A percentile compares a stretch with the other conserved stretches of the same genome.
Conservation (phyloP, 1,139 yeast genomes). For the Wickerhamomyces sp. region DNA sequence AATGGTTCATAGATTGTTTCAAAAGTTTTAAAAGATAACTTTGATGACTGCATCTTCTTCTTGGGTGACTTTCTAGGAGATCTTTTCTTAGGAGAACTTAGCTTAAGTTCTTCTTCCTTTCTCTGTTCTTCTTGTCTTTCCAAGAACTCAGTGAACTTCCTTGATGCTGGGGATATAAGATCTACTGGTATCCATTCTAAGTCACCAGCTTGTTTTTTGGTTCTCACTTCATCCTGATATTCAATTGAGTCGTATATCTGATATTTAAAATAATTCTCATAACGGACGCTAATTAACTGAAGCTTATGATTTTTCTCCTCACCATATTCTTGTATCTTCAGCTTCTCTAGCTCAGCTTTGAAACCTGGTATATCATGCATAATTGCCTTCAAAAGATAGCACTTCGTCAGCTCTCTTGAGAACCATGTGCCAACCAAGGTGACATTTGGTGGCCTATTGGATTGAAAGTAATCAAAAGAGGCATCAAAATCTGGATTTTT, state of each 20-base stretch:
- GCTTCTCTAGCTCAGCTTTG: neutral
- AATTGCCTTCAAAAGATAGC: slow-evolving; percentile 11
- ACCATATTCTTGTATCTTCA: slow-evolving; percentile 4
- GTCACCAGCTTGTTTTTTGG: slow-evolving; percentile 1
- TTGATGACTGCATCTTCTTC: neutral
- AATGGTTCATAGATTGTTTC: neutral
- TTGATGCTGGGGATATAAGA: slow-evolving; percentile 1
- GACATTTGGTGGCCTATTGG: slow-evolving; percentile 5
- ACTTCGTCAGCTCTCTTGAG: slow-evolving; percentile 8
- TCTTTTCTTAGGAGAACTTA: neutral
- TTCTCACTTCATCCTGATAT: neutral
- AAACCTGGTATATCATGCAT: neutral
- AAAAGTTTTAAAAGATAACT: neutral
- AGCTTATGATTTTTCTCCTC: neutral
- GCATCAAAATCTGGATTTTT: slow-evolving; percentile 5
- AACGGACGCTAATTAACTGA: neutral
- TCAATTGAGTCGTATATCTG: neutral
- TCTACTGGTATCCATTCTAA: slow-evolving; percentile 6
- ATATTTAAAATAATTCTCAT: neutral
- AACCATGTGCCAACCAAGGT: slow-evolving; percentile 10
- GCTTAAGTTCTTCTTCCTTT: neutral
- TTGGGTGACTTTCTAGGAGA: neutral
- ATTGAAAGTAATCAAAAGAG: slow-evolving; percentile 1
- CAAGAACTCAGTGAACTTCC: neutral
- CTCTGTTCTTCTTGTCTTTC: neutral